Conservation (phyloP, 148 eudicot genomes). For the Amaranthus cruentus region DNA sequence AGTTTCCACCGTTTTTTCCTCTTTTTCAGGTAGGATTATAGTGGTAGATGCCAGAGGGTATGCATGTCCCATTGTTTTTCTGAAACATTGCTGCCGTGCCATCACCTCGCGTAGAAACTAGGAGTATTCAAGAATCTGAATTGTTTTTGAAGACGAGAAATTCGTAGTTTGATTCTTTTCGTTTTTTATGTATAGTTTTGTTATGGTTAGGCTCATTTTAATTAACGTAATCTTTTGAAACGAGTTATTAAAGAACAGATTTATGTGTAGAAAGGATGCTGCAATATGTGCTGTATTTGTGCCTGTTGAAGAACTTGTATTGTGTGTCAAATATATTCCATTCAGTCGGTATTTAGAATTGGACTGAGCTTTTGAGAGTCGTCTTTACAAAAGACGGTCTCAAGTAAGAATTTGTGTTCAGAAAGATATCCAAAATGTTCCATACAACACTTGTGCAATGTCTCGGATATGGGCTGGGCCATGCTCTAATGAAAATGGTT, state of each 20-base stretch:
- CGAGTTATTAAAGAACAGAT: neutral
- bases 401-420: too few relatives aligned
- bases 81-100: neutral
- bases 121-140: neutral
- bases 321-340: too few relatives aligned
- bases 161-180: neutral
- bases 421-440: too few relatives aligned
- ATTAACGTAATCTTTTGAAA: neutral
- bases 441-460: too few relatives aligned
- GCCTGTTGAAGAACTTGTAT: too few relatives aligned
- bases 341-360: too few relatives aligned
- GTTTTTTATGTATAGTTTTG: slow-evolving; percentile 8
- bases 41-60: neutral
- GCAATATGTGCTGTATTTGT: too few relatives aligned
- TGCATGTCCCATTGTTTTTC: neutral
- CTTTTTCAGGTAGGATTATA: neutral
- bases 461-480: too few relatives aligned
- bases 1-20: neutral
- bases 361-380: too few relatives aligned
- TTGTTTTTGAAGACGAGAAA: neutral
- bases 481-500: too few relatives aligned
- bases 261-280: neutral
- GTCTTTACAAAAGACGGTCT: too few relatives aligned
- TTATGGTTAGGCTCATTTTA: neutral
- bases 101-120: neutral